Base-by-base conservation (phyloP, 768 basidiomycete genomes). In the Russula virescens region DNA sequence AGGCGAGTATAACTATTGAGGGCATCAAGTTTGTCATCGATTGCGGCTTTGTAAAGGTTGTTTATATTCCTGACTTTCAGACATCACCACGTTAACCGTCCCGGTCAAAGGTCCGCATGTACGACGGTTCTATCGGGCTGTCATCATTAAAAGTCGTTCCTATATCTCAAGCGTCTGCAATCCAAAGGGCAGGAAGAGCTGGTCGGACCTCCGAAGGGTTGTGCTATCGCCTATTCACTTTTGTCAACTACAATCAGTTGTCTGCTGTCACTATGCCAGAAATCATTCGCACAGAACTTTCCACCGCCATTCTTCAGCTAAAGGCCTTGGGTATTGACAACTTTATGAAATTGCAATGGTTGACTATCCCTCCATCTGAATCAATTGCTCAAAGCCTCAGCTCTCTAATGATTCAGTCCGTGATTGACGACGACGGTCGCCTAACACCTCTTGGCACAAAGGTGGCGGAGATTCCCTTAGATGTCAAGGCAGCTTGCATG, bases 1-100 rank as follows among this genome's bases (percentile, higher is more conserved):
- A 92, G 91, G 95, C 97, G 18, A 94, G 91, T 71, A 89, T 99
- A 25, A 99, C 97, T 0, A 98, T 99, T 60, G 93, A 98, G 46
- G 94, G 95, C 3, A 87, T 98, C 64, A 89, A 88, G 67, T 98
- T 87, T 70, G 95, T 99, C 16, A 81, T 98, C 3, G 97, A 99
- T 69, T 87, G 86, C 62, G 97, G 97, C 18, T 94, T 94, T 70
- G 95, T 97, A 66, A 99, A 99, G 83, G 94, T 92, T 67, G 34
- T 46, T 34, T 10, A 43, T 28, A 5, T 19, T 35, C 28, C 42
- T 48, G 48, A 8, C 35, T 14, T 63, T 34, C 35, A 48, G 28
- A 52, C 6, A 21, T 26, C 18, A 34, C 21, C 16, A 18, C 28
- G 38, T 47, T 58, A 19, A 63, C 49, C 18, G 26, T 25, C 21